Base-by-base conservation (phyloP, 805 yeast genomes). In the Lipomyces mesembrius region DNA sequence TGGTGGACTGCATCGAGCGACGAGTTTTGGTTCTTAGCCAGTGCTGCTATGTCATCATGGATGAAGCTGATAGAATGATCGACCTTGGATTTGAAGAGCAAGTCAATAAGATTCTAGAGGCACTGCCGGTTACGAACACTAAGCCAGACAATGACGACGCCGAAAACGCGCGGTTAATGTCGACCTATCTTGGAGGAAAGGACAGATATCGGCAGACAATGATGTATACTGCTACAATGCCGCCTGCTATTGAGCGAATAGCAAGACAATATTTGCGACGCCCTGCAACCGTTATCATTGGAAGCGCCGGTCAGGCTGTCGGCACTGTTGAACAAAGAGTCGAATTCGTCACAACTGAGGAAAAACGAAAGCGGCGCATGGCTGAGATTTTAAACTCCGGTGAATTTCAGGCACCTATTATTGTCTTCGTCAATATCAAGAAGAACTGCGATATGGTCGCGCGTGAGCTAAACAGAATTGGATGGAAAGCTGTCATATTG, bases 161-260 rank as follows among this genome's bases (percentile, higher is more conserved):
- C 25, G 67, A 66, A 55, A 57, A 66, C 57, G 32, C 70, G 20
- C 61, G 68, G 17, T 35, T 59, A 25, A 64, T 68, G 64, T 59
- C 68, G 22, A 72, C 75, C 6, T 60, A 74, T 6, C 66, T 74
- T 22, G 73, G 70, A 12, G 58, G 74, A 29, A 37, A 66, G 20
- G 69, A 65, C 29, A 62, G 73, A 51, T 70, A 71, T 49, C 73
- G 88, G 61, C 88, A 87, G 60, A 91, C 96, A 0, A 83, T 92
- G 85, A 90, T 94, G 97, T 94, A 91, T 77, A 91, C 98, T 0
- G 98, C 98, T 0, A 95, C 99, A 0, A 87, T 94, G 86, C 90
- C 97, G 0, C 83, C 87, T 0, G 82, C 86, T 0, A 87, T 92
- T 54, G 92, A 90, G 74, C 82, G 81, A 61, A 77, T 94, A 59